Percentiles rank a stretch among this genome's conserved stretches.
phyloP scores from a whole-genome alignment of 441 rosid species.

The Populus trichocarpa region DNA sequence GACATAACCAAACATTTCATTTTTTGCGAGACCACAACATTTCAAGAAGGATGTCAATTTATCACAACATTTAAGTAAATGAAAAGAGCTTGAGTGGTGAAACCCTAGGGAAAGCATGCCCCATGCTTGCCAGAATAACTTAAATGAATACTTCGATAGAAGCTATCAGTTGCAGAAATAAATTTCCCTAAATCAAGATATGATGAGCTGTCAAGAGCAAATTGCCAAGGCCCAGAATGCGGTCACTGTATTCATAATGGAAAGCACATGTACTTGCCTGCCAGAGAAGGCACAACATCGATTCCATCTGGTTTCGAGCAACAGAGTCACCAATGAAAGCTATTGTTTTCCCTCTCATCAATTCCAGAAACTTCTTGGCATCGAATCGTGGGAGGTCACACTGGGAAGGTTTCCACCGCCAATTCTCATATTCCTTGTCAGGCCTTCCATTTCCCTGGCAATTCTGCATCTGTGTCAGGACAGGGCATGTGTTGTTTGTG shows the following conservation, averaged over 20 bases:
- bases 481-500: conserved; percentile 90
- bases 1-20: conserved; percentile 1
- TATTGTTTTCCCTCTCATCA: conserved; percentile 89
- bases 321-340: conserved; percentile 95
- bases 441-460: conserved; percentile 99
- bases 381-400: conserved; percentile 94
- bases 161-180: not conserved
- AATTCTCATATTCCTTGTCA: conserved; percentile 84
- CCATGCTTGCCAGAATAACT: not conserved
- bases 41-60: not conserved
- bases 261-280: conserved; percentile 54
- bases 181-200: conserved; percentile 2
- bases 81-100: not conserved
- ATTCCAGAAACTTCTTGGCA: conserved; percentile 73
- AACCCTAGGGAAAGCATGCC: not conserved
- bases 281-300: conserved; percentile 95
- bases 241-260: not conserved
- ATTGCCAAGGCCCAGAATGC: not conserved
- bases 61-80: not conserved
- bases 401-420: conserved; percentile 88
- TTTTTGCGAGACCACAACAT: not conserved
- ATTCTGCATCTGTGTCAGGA: conserved; percentile 92
- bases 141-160: not conserved
- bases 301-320: conserved; percentile 98
- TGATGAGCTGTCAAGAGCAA: not conserved